Conservation (phyloP, 2,329 filamentous ascomycete genomes). For the Diaporthe citrichinensis region DNA sequence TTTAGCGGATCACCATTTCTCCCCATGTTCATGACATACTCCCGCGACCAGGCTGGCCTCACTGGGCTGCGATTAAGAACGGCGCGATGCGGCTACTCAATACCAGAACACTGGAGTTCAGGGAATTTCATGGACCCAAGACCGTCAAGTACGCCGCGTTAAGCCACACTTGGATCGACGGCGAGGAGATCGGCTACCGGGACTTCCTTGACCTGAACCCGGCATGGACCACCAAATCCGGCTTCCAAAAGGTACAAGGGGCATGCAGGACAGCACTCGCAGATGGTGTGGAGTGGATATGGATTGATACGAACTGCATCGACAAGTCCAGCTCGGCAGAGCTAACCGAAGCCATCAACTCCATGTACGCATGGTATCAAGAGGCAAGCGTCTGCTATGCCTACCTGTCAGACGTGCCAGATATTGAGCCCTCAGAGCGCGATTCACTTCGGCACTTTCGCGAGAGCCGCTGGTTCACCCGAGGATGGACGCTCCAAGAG, state of each 20-base stretch:
- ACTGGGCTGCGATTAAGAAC: neutral
- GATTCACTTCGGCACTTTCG: conserved; percentile 13
- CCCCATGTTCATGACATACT: neutral
- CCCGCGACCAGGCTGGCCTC: neutral
- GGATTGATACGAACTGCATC: conserved; percentile 49
- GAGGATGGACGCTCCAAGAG: conserved; percentile 42
- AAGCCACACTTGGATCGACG: conserved; percentile 47
- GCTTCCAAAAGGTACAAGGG: conserved; percentile 39
- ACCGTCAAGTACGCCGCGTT: conserved; percentile 45
- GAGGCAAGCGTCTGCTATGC: conserved; percentile 43
- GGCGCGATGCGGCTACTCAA: conserved; percentile 32
- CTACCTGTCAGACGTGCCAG: conserved; percentile 43
- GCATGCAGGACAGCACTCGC: conserved; percentile 36
- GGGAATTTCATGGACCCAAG: conserved; percentile 11
- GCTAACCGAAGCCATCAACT: conserved; percentile 45
- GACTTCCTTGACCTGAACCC: conserved; percentile 39
- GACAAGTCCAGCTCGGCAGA: conserved; percentile 47
- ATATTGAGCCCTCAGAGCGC: neutral
- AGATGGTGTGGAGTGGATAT: conserved; percentile 40
- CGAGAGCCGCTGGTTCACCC: conserved; percentile 39
- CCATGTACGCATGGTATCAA: conserved; percentile 46
- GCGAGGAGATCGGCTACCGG: conserved; percentile 45
- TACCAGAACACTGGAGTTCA: conserved; percentile 9
- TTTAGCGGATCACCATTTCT: neutral
- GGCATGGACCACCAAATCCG: conserved; percentile 22